Conservation (phyloP, 208 protist species). For the Strigomonas galati region DNA sequence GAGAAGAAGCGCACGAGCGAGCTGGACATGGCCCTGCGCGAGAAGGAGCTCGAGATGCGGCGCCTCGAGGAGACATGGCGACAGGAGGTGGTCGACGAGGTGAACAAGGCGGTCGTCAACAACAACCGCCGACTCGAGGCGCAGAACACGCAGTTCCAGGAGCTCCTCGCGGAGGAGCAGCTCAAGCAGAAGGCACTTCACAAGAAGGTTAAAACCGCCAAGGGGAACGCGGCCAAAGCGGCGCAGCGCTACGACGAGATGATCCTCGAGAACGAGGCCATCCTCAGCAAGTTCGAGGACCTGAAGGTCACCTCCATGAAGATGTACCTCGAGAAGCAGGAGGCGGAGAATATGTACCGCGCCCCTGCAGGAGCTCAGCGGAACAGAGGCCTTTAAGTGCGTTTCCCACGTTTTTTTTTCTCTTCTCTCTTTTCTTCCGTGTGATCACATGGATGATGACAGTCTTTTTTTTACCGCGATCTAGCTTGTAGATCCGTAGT, state of each 20-base stretch:
- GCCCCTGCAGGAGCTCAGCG: conserved; percentile 8
- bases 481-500: background rate
- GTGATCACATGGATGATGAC: conserved; percentile 1
- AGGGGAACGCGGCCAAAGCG: conserved; percentile 69
- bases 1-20: conserved; percentile 87
- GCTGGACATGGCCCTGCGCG: conserved; percentile 61
- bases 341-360: conserved; percentile 69
- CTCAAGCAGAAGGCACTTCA: conserved; percentile 67
- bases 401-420: conserved; percentile 7
- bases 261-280: conserved; percentile 88
- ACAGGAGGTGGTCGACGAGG: conserved; percentile 65
- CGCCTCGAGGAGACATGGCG: conserved; percentile 69
- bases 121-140: conserved; percentile 85
- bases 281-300: conserved; percentile 82
- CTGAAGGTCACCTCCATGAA: conserved; percentile 91
- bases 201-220: conserved; percentile 87
- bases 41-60: conserved; percentile 79
- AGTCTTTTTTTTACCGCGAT: background rate
- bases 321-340: conserved; percentile 84
- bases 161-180: conserved; percentile 76
- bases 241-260: conserved; percentile 91
- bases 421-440: background rate
- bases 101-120: conserved; percentile 69
- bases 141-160: conserved; percentile 76
- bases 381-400: conserved; percentile 9